Evolutionary conservation across 768 basidiomycete genomes (phyloP).

Genomic region (Phlegmacium glaucopus): DNA sequence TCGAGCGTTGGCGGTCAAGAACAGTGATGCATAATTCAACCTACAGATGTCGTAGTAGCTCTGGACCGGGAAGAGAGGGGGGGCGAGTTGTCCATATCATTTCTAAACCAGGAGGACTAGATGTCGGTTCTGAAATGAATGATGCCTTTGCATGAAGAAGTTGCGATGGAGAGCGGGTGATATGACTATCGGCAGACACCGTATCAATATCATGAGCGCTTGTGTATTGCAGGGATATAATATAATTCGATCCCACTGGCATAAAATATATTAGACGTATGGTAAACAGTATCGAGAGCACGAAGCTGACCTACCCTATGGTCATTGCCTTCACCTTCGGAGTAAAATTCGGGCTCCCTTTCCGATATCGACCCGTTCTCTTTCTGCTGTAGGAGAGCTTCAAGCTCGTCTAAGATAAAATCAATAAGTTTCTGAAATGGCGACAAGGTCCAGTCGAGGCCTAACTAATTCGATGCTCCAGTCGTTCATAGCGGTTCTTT

Average conservation of each 20-base stretch:
- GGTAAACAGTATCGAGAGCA: not conserved
- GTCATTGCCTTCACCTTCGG: not conserved
- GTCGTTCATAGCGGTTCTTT: constrained; percentile 56
- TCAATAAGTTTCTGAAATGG: not conserved
- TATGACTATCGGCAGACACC: constrained; percentile 14
- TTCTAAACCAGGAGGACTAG: constrained; percentile 29
- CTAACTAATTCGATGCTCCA: constrained; percentile 62
- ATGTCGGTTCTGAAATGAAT: constrained; percentile 8
- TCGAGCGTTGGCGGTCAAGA: not conserved
- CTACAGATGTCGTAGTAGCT: constrained; percentile 63
- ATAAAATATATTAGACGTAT: too few relatives aligned
- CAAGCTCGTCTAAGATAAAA: constrained; percentile 54
- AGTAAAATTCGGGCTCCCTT: constrained; percentile 3
- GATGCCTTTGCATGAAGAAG: constrained; percentile 12
- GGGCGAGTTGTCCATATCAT: constrained; percentile 62
- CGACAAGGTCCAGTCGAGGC: constrained; percentile 3
- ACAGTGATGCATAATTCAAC: constrained; percentile 17
- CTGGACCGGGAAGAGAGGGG: constrained; percentile 54
- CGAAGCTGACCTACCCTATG: not conserved
- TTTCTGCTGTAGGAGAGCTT: constrained; percentile 60
- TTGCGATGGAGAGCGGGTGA: constrained; percentile 24
- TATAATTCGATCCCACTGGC: constrained; percentile 5
- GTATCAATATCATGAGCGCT: constrained; percentile 8
- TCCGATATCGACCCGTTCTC: constrained; percentile 27
- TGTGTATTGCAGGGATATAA: not conserved